Base-by-base conservation (phyloP, 441 rosid species). In the Rhodomyrtus psidioides region DNA sequence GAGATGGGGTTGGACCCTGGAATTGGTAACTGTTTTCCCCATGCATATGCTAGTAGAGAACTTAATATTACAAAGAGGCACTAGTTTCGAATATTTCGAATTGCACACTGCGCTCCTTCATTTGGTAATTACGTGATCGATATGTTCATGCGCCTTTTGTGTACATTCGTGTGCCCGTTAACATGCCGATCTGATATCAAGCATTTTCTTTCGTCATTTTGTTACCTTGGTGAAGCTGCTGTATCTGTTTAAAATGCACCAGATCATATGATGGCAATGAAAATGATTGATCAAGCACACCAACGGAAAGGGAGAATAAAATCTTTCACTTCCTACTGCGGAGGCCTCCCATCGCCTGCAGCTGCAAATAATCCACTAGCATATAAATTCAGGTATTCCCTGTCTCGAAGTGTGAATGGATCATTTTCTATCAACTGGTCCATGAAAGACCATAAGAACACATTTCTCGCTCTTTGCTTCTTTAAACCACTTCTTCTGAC, bases 231-330 rank as follows among this genome's bases (percentile, higher is more conserved):
- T 74, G 27, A 51, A 74, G 81, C 81, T 58, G 65, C 65, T 74
- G 81, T 74, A 74, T 39, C 27, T 39, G 51, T 82, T 82, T 30
- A 16, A 30, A 53, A 88, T 90, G 81, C 75, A 75, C 89, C 92
- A 97, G 98, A 96, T 93, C 98, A 97, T 88, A 97, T 97, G 98
- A 92, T 97, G 98, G 99, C 98, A 75, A 94, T 94, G 98, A 97
- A 96, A 91, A 95, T 97, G 97, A 95, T 96, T 89, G 92, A 96
- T 84, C 90, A 93, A 87, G 98, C 96, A 59, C 98, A 89, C 89
- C 89, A 83, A 58, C 90, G 89, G 83, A 92, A 92, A 46, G 99
- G 98, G n/a, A 94, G 82, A 91, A 89, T 97, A 55, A 96, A 91
- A 91, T 97, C 99, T 79, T 95, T 97, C 86, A 91, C 93, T 81